phyloP scores from a whole-genome alignment of 768 basidiomycete genomes.

The Kwoniella sp. region DNA sequence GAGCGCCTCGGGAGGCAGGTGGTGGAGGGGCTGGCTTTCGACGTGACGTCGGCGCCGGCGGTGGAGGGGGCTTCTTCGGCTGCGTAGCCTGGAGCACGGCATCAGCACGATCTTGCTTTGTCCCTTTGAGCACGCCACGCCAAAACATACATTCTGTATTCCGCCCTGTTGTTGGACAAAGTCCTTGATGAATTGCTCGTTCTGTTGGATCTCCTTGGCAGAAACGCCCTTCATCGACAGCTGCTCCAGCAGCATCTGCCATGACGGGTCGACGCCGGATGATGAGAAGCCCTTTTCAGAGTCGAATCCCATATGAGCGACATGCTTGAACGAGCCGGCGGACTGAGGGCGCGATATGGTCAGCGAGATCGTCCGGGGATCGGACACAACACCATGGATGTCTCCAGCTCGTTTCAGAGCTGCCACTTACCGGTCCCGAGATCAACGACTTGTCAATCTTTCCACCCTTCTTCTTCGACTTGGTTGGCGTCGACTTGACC shows the following conservation, averaged over 20 bases:
- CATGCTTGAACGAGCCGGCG: constrained; percentile 67
- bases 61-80: constrained; percentile 54
- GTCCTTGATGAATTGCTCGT: constrained; percentile 84
- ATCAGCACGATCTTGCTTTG: not conserved
- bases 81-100: constrained; percentile 32
- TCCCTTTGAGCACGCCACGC: not conserved
- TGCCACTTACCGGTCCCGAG: constrained; percentile 60
- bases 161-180: constrained; percentile 62
- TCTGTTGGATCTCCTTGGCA: constrained; percentile 62
- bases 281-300: constrained; percentile 78
- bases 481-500: constrained; percentile 28
- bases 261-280: constrained; percentile 81
- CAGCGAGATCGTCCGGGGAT: not conserved
- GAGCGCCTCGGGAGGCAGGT: constrained; percentile 49
- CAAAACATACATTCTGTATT: constrained; percentile 42
- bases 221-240: constrained; percentile 66
- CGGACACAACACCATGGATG: not conserved
- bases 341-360: constrained; percentile 26
- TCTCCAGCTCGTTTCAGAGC: not conserved
- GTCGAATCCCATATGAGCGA: constrained; percentile 95
- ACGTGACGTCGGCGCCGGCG: constrained; percentile 55
- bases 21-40: constrained; percentile 50
- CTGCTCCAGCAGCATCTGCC: constrained; percentile 67
- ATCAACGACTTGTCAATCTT: constrained; percentile 92
- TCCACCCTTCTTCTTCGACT: constrained; percentile 58